These are phyloP conservation scores for Ogataea pignaliae DNA, from an alignment of 805 yeast species.

Conservation along the genomic window DNA sequence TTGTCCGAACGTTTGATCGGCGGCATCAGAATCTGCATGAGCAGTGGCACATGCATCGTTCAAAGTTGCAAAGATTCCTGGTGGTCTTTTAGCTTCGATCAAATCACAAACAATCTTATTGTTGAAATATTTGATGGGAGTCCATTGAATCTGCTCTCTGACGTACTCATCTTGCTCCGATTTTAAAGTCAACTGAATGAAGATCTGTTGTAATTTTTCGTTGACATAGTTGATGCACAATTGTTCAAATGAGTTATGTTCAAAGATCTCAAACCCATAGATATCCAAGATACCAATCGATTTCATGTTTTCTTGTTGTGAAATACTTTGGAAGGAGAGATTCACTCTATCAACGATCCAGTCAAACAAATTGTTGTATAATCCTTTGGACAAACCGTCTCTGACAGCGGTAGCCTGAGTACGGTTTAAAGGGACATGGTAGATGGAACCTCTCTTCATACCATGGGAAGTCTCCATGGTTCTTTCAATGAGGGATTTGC, in stretches of 20 bases:
- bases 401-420: slow-evolving; percentile 94
- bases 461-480: slow-evolving; percentile 90
- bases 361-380: slow-evolving; percentile 88
- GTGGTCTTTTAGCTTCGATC: slow-evolving; percentile 91
- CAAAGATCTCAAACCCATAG: slow-evolving; percentile 94
- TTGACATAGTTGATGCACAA: slow-evolving; percentile 93
- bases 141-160: slow-evolving; percentile 93
- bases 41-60: slow-evolving; percentile 98
- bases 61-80: slow-evolving; percentile 93
- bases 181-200: slow-evolving; percentile 90
- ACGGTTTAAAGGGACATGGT: slow-evolving; percentile 87
- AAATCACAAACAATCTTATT: slow-evolving; percentile 95
- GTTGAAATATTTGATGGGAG: slow-evolving; percentile 94
- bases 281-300: slow-evolving; percentile 93
- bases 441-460: slow-evolving; percentile 83
- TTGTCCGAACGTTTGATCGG: slow-evolving; percentile 94
- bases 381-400: slow-evolving; percentile 92
- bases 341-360: slow-evolving; percentile 96
- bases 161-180: slow-evolving; percentile 98
- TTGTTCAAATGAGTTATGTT: slow-evolving; percentile 92
- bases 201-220: slow-evolving; percentile 94
- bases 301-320: slow-evolving; percentile 28
- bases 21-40: slow-evolving; percentile 94
- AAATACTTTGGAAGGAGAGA: slow-evolving; percentile 51
- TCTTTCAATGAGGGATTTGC: slow-evolving; percentile 69